Percentiles rank a stretch among this genome's conserved stretches.
phyloP scores from a whole-genome alignment of 257 asterid species.

The Sherardia arvensis region DNA sequence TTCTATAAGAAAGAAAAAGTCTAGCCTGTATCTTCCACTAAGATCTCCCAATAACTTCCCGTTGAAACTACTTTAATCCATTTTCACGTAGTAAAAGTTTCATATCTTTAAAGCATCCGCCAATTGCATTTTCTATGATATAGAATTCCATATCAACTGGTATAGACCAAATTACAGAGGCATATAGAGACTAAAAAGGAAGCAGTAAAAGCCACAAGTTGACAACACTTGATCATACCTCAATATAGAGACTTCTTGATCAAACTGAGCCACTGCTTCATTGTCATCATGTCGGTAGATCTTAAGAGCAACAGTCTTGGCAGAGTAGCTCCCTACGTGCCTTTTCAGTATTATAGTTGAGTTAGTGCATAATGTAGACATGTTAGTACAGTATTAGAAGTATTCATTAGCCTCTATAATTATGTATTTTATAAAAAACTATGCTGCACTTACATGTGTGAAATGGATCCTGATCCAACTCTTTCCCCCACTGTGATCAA shows the following conservation, averaged over 20 bases:
- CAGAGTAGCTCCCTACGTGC: constrained; percentile 70
- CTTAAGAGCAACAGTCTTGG: constrained; percentile 77
- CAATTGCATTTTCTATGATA: neutral
- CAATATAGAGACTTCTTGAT: constrained; percentile 70
- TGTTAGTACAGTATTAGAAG: neutral
- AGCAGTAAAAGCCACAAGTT: neutral
- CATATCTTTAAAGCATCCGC: neutral
- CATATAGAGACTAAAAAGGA: neutral
- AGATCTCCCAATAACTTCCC: no score
- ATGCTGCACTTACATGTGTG: constrained; percentile 60
- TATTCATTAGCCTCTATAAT: neutral
- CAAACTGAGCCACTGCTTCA: constrained; percentile 63
- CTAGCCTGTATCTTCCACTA: no score
- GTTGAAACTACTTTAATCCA: neutral
- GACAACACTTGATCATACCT: constrained; percentile 29
- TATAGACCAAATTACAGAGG: no score
- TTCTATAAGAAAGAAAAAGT: no score
- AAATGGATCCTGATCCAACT: constrained; percentile 87
- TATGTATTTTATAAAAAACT: no score
- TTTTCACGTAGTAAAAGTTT: neutral
- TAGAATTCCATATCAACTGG: neutral
- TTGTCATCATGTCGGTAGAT: constrained; percentile 55
- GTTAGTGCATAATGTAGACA: constrained; percentile 9
- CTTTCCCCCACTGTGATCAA: constrained; percentile 66
- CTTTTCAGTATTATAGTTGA: constrained; percentile 31